These are phyloP conservation scores for Aspergillus persii DNA, from an alignment of 2,329 filamentous ascomycete species.

Conservation along the genomic window DNA sequence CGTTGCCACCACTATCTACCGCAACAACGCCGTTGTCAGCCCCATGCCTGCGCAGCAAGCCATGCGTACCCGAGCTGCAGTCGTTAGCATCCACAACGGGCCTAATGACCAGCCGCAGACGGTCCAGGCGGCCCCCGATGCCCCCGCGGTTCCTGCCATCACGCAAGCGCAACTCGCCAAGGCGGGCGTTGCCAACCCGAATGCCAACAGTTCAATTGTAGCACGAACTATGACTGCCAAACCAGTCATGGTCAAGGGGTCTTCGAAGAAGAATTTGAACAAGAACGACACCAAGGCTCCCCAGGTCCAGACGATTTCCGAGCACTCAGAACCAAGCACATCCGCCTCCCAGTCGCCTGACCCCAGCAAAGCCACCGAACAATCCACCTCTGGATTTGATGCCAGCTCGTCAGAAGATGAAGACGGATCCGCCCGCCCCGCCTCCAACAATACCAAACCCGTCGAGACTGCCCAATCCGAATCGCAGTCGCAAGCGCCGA, in stretches of 20 bases:
- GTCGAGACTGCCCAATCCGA: slow-evolving; percentile 21
- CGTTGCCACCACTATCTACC: slow-evolving; percentile 91
- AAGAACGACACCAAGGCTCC: slow-evolving; percentile 16
- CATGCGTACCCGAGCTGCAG: slow-evolving; percentile 81
- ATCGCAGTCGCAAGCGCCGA: slow-evolving; percentile 21
- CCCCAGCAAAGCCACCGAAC: slow-evolving; percentile 17
- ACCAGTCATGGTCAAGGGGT: slow-evolving; percentile 45
- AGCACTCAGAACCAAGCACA: slow-evolving; percentile 14
- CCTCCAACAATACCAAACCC: slow-evolving; percentile 13
- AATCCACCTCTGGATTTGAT: slow-evolving; percentile 32
- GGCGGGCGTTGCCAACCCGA: slow-evolving; percentile 32
- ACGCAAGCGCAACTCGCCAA: slow-evolving; percentile 50
- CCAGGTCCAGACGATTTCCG: slow-evolving; percentile 19
- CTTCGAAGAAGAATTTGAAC: slow-evolving; percentile 31
- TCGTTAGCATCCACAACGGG: slow-evolving; percentile 85
- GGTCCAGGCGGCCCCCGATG: slow-evolving; percentile 29
- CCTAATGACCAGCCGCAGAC: slow-evolving; percentile 48
- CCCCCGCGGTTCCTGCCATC: slow-evolving; percentile 72
- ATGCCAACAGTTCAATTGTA: slow-evolving; percentile 42
- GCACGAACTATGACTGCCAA: slow-evolving; percentile 44
- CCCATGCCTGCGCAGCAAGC: slow-evolving; percentile 78
- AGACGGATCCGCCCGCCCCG: slow-evolving; percentile 11
- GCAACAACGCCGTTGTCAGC: slow-evolving; percentile 81
- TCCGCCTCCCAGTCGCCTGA: slow-evolving; percentile 16
- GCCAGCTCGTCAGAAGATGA: slow-evolving; percentile 35